These are phyloP conservation scores for Arachis monticola DNA, from an alignment of 331 rosid genomes.

Conservation along the genomic window DNA sequence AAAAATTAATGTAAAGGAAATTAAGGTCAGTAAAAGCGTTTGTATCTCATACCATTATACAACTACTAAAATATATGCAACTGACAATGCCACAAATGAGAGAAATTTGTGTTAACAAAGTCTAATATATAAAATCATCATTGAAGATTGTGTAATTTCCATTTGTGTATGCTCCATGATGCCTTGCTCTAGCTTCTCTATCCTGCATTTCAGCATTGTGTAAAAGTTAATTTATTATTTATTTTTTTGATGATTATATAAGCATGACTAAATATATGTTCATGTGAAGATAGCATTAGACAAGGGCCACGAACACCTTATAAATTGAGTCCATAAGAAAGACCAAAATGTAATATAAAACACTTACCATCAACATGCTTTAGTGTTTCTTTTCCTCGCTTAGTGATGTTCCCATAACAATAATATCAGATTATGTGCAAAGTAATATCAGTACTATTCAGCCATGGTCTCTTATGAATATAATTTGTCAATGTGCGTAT, in stretches of 20 bases:
- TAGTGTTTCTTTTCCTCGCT: background rate
- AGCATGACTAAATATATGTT: background rate
- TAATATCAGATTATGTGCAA: background rate
- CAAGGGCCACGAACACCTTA: background rate
- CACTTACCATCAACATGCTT: background rate
- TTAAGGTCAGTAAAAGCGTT: background rate
- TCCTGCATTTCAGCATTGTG: slow-evolving; percentile 50
- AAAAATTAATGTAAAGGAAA: background rate
- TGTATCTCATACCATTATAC: slow-evolving; percentile 31
- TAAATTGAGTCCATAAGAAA: background rate
- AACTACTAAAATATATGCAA: slow-evolving; percentile 18
- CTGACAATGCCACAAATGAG: slow-evolving; percentile 3
- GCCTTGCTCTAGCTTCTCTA: slow-evolving; percentile 62
- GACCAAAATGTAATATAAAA: background rate
- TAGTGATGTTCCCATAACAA: background rate
- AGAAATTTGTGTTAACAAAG: background rate
- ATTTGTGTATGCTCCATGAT: slow-evolving; percentile 52
- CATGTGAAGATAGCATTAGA: background rate
- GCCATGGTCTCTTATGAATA: background rate
- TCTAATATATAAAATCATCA: slow-evolving; percentile 78
- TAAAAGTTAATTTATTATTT: background rate
- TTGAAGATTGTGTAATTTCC: slow-evolving; percentile 71
- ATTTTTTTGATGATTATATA: slow-evolving; percentile 2
- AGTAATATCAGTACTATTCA: background rate
- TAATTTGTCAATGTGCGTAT: background rate